Evolutionary conservation across 2,329 filamentous ascomycete genomes (phyloP).

Genomic region (Zarea fungicola): DNA sequence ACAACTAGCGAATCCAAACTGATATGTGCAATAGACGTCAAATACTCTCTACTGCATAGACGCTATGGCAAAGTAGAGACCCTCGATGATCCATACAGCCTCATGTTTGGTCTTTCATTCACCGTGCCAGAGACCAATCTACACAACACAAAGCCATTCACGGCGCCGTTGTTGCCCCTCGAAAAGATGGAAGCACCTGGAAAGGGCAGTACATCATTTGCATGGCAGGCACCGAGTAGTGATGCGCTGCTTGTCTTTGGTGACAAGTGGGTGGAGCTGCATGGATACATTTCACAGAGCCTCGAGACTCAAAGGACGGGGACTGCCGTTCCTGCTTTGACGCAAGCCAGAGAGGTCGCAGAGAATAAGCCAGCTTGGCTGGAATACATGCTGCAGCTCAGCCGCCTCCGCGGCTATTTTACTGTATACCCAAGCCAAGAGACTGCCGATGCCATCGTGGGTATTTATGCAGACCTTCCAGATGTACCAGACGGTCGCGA

Average conservation of each 20-base stretch:
- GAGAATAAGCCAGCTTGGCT: slow-evolving; percentile 70
- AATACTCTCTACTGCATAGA: slow-evolving; percentile 72
- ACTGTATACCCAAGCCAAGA: slow-evolving; percentile 69
- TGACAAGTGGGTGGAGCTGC: slow-evolving; percentile 80
- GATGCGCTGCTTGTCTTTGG: slow-evolving; percentile 80
- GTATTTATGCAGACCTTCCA: slow-evolving; percentile 71
- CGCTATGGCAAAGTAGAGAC: slow-evolving; percentile 56
- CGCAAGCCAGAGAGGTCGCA: slow-evolving; percentile 55
- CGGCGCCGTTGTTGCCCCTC: slow-evolving; percentile 32
- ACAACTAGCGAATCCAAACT: slow-evolving; percentile 10
- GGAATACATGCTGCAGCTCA: slow-evolving; percentile 72
- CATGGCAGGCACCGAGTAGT: slow-evolving; percentile 81
- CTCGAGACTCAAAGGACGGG: slow-evolving; percentile 40
- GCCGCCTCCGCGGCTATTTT: slow-evolving; percentile 69
- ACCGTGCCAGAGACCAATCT: slow-evolving; percentile 63
- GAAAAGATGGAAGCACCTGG: slow-evolving; percentile 17
- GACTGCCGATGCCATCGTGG: slow-evolving; percentile 54
- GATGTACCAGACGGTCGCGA: slow-evolving; percentile 65
- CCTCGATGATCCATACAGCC: slow-evolving; percentile 40
- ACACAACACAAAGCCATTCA: slow-evolving; percentile 54
- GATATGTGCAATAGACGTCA: slow-evolving; percentile 54
- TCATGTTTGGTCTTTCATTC: slow-evolving; percentile 74
- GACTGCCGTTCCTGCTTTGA: slow-evolving; percentile 32
- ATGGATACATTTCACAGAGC: slow-evolving; percentile 67
- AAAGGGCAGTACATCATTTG: slow-evolving; percentile 51